Conservation (phyloP, 2,329 filamentous ascomycete genomes). For the Balansia obtecta region DNA sequence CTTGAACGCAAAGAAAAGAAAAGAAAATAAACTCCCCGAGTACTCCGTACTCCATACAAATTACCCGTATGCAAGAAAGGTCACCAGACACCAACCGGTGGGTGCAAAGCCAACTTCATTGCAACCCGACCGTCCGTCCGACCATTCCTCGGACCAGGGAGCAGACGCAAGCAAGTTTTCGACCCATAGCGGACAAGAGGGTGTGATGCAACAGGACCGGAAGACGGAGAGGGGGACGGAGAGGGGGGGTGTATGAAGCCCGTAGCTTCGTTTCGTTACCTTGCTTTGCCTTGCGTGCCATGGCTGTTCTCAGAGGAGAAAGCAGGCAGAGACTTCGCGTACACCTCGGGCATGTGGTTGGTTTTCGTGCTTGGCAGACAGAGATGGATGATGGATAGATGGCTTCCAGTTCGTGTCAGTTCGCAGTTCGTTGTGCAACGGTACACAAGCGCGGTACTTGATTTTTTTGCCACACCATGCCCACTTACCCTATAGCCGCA, state of each 20-base stretch:
- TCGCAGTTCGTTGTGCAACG: no score
- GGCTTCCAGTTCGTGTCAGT: no score
- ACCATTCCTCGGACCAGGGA: neutral
- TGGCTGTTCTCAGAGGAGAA: no score
- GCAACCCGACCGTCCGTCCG: neutral
- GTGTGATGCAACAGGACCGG: neutral
- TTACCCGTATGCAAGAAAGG: neutral
- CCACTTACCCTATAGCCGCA: no score
- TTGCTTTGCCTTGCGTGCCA: neutral
- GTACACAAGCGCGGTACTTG: no score
- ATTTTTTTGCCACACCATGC: no score
- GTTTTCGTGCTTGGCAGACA: neutral
- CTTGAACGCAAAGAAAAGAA: no score
- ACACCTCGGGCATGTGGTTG: neutral
- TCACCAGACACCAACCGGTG: neutral
- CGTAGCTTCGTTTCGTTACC: neutral
- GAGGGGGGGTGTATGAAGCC: neutral
- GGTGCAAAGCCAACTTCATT: neutral
- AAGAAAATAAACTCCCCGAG: no score
- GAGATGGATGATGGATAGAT: no score
- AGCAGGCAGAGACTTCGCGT: no score
- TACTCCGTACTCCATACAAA: no score
- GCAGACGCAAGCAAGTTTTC: neutral
- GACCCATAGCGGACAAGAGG: neutral
- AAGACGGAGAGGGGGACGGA: neutral